Evolutionary conservation across 331 rosid genomes (phyloP).

Genomic region (Cydonia oblonga): DNA sequence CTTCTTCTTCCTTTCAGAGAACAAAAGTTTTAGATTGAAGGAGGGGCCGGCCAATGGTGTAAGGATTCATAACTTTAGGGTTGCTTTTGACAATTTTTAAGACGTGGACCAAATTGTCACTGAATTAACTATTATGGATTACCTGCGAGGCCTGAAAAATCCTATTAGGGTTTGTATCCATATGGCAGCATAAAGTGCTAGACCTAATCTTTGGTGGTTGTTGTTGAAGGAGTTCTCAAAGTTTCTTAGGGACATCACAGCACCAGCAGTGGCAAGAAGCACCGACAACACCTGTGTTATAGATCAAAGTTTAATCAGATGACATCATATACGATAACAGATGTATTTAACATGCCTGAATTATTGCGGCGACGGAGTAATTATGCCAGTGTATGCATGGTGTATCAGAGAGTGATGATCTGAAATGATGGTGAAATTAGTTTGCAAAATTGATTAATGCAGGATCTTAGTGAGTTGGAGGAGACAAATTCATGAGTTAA

Average conservation of each 20-base stretch:
- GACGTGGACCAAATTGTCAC: background rate
- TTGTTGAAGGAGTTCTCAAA: constrained; percentile 91
- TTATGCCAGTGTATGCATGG: background rate
- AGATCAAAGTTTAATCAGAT: background rate
- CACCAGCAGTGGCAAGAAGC: constrained; percentile 69
- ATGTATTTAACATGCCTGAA: constrained; percentile 1
- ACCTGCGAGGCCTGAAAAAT: constrained; percentile 89
- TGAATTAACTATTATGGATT: background rate
- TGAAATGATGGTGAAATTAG: background rate
- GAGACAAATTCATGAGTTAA: background rate
- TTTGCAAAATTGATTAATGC: background rate
- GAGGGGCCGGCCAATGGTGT: background rate
- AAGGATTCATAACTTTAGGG: background rate
- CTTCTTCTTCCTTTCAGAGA: background rate
- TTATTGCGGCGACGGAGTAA: background rate
- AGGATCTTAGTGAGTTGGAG: background rate
- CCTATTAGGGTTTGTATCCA: constrained; percentile 66
- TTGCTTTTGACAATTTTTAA: background rate
- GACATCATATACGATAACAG: background rate
- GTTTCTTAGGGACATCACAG: constrained; percentile 61
- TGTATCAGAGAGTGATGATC: background rate
- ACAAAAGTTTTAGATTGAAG: background rate
- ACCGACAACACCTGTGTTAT: constrained; percentile 50
- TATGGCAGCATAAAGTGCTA: constrained; percentile 65
- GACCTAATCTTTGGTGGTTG: constrained; percentile 81